These are phyloP conservation scores for Saccharomyces hybrid DNA, from an alignment of 1,139 yeast genomes.

Conservation along the genomic window DNA sequence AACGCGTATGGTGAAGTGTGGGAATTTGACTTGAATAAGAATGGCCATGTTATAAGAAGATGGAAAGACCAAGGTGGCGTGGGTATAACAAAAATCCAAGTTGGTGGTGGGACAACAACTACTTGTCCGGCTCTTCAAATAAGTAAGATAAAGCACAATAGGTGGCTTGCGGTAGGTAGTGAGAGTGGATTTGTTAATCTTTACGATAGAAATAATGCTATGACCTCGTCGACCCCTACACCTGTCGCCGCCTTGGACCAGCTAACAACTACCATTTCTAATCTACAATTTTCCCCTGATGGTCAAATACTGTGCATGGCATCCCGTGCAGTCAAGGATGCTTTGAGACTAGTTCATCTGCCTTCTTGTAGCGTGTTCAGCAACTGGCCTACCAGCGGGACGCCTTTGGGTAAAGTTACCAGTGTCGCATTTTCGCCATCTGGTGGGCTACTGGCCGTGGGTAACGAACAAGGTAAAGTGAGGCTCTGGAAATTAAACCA, in stretches of 20 bases:
- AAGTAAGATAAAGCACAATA: constrained; percentile 38
- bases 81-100: constrained; percentile 68
- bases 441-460: constrained; percentile 77
- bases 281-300: constrained; percentile 70
- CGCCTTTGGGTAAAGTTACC: constrained; percentile 92
- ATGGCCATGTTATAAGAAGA: constrained; percentile 45
- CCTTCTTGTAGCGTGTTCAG: constrained; percentile 81
- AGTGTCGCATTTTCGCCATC: constrained; percentile 75
- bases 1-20: constrained; percentile 84
- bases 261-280: constrained; percentile 72
- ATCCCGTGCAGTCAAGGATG: constrained; percentile 79
- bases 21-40: constrained; percentile 60
- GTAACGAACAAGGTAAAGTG: constrained; percentile 85
- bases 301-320: constrained; percentile 87
- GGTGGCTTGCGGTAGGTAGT: constrained; percentile 87
- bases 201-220: constrained; percentile 46
- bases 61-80: constrained; percentile 90
- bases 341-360: constrained; percentile 77
- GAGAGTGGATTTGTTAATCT: constrained; percentile 85
- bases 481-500: constrained; percentile 87
- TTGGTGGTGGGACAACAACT: constrained; percentile 55
- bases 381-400: constrained; percentile 97
- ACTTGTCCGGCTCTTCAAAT: constrained; percentile 7
- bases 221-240: neutral
- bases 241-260: constrained; percentile 58